Conservation (phyloP, 345 rosid species). For the Gossypium raimondii region DNA sequence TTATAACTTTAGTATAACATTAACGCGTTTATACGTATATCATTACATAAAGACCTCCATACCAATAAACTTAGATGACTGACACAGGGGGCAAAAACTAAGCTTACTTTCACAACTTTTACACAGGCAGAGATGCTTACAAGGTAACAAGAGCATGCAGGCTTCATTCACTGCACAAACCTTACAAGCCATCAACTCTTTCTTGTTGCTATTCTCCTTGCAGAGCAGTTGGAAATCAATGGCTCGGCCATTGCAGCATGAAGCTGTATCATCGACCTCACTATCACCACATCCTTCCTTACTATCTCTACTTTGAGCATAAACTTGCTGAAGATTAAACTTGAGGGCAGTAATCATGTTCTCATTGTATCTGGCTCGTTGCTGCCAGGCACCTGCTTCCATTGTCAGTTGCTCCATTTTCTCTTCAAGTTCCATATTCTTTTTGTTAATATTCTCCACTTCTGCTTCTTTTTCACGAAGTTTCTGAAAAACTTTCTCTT, state of each 20-base stretch:
- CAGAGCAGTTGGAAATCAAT: conserved; percentile 47
- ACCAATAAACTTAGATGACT: conserved; percentile 64
- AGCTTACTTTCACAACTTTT: conserved; percentile 83
- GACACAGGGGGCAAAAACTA: conserved; percentile 80
- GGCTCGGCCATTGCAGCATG: conserved; percentile 61
- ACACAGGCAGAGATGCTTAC: conserved; percentile 95
- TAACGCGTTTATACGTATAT: conserved; percentile 16
- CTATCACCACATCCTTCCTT: conserved; percentile 93
- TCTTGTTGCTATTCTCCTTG: conserved; percentile 34
- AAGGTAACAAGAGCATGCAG: conserved; percentile 82
- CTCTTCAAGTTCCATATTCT: conserved; percentile 75
- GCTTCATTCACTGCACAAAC: conserved; percentile 66
- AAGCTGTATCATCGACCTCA: conserved; percentile 83
- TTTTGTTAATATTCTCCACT: conserved; percentile 57
- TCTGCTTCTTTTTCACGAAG: conserved; percentile 74
- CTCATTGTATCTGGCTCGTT: conserved; percentile 66
- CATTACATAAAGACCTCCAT: conserved; percentile 78
- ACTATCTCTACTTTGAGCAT: conserved; percentile 59
- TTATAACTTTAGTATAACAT: conserved; percentile 20
- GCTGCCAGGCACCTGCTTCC: conserved; percentile 82
- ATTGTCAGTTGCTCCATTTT: conserved; percentile 55
- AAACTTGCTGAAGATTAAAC: conserved; percentile 63
- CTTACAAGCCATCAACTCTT: conserved; percentile 62
- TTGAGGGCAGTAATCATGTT: conserved; percentile 62
- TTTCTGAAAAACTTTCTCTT: conserved; percentile 51